Percentiles rank a stretch among this genome's conserved stretches.
These are phyloP conservation scores for Turritis glabra DNA, from an alignment of 345 rosid species.

Conservation along the genomic window DNA sequence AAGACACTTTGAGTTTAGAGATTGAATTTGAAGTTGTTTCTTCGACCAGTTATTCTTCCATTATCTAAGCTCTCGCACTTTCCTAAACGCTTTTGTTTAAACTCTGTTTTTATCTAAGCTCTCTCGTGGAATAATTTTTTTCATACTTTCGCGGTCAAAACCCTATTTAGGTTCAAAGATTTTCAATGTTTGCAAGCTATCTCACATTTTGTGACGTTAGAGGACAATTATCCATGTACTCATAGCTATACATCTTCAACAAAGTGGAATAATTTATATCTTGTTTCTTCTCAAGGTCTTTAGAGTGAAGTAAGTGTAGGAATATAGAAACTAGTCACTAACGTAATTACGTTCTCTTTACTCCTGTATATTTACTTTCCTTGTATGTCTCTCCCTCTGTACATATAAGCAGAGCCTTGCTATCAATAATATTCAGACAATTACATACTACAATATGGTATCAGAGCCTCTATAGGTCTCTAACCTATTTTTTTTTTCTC, in stretches of 20 bases:
- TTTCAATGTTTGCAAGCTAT: not conserved
- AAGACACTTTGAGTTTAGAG: not conserved
- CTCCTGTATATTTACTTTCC: no score
- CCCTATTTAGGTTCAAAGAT: not conserved
- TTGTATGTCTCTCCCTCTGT: no score
- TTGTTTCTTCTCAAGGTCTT: no score
- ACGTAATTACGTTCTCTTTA: no score
- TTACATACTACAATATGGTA: no score
- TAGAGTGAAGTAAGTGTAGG: no score
- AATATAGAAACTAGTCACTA: no score
- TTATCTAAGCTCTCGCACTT: not conserved
- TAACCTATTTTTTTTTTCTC: no score
- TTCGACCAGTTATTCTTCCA: not conserved
- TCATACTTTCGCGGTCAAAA: not conserved
- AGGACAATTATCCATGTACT: not conserved
- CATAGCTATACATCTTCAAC: not conserved
- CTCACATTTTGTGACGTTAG: not conserved
- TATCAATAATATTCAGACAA: no score
- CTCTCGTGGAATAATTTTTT: not conserved
- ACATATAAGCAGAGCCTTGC: no score
- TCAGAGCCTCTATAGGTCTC: no score
- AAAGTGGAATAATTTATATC: no score
- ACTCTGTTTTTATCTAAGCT: not conserved
- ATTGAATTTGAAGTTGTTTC: not conserved
- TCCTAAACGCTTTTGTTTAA: not conserved